Base-by-base conservation (phyloP, 495 filamentous ascomycete species). In the Talaromyces adpressus region DNA sequence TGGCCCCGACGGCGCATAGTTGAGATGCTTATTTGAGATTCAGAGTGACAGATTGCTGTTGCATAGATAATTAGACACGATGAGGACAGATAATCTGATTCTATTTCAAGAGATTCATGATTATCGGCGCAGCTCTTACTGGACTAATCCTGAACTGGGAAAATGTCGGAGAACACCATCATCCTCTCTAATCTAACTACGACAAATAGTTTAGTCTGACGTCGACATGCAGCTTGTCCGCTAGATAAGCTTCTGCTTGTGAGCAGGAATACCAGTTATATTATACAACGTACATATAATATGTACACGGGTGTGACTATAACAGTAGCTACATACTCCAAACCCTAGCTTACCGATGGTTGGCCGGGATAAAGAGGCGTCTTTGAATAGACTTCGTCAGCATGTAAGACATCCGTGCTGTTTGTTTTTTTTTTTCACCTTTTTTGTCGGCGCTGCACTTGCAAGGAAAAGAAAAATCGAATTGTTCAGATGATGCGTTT, bases 1-100 rank as follows among this genome's bases (percentile, higher is more conserved):
- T 54, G 51, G 51, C 51, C 51, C 51, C 51, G 29, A 54, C 51
- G 51, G 51, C 51, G 51, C 25, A 54, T 54, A 54, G 51, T 49
- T 49, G 20, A 49, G 45, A 49, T 49, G 41, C 45, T 49, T 49
- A 49, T 22, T 20, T 49, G n/a, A 20, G n/a, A 27, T 27, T 27
- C 27, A 27, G 27, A 27, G 27, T 7, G 41, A 45, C 29, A 7
- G 6, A 6, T 30, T 30, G 29, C 14, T 45, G 41, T 45, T 16
- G 16, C 16, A 45, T 45, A 4, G 3, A 36, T 36, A 16, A 14
- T 41, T 12, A 41, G 36, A 41, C 36, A 41, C 14, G 14, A 41
- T 4, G 12, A 41, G 4, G 36, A 41, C 36, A 41, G 36, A 41
- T 41, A 41, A 8, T 3, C 11, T 3, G 11, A 36, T 12, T 36